A percentile compares a stretch with the other conserved stretches of the same genome.
These are phyloP conservation scores for Malassezia furfur DNA, from an alignment of 1,284 basidiomycete genomes.

Conservation along the genomic window DNA sequence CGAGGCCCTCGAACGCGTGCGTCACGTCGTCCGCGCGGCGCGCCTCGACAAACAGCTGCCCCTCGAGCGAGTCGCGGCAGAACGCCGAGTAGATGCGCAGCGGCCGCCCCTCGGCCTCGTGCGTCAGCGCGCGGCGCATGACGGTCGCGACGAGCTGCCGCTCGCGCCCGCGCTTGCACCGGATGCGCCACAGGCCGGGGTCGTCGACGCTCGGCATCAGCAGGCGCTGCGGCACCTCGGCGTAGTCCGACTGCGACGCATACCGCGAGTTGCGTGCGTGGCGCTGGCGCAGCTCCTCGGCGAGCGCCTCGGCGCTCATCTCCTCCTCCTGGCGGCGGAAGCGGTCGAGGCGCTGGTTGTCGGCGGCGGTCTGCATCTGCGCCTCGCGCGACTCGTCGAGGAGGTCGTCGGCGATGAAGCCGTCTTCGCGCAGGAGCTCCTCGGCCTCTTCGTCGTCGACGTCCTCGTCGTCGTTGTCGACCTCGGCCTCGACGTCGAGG, in stretches of 20 bases:
- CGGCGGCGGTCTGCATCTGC: conserved; percentile 54
- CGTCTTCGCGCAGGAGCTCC: conserved; percentile 50
- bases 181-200: conserved; percentile 87
- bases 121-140: conserved; percentile 73
- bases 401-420: conserved; percentile 65
- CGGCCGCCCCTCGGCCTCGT: conserved; percentile 55
- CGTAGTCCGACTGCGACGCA: conserved; percentile 57
- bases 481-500: conserved; percentile 85
- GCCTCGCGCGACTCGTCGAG: conserved; percentile 60
- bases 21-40: conserved; percentile 75
- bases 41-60: conserved; percentile 93
- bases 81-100: conserved; percentile 84
- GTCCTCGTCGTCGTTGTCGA: conserved; percentile 57
- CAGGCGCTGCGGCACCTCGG: conserved; percentile 72
- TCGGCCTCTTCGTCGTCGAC: conserved; percentile 45
- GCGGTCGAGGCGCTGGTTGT: conserved; percentile 69
- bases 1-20: conserved; percentile 75
- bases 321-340: conserved; percentile 68
- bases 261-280: conserved; percentile 55
- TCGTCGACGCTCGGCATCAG: conserved; percentile 95
- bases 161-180: conserved; percentile 87
- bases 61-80: conserved; percentile 85
- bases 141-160: conserved; percentile 85
- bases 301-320: conserved; percentile 74
- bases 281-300: conserved; percentile 70